Percentiles rank a stretch among this genome's conserved stretches.
Evolutionary conservation across 208 protist species (phyloP).

Genomic region (Acanthamoeba rhysodes): DNA sequence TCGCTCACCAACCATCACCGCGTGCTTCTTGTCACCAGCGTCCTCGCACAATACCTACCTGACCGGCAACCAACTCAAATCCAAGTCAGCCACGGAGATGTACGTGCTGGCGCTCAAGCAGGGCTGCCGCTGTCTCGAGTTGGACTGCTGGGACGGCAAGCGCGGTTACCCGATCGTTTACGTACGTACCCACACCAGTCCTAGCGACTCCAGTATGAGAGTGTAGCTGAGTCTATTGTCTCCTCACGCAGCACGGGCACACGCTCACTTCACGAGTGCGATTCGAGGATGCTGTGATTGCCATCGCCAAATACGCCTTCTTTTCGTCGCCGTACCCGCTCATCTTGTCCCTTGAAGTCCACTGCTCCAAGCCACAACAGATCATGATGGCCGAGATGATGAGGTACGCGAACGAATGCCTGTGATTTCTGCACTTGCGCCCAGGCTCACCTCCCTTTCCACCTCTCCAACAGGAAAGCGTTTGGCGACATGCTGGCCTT

Average conservation of each 20-base stretch:
- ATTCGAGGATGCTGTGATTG: constrained; percentile 87
- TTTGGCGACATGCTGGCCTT: constrained; percentile 55
- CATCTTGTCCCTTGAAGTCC: constrained; percentile 91
- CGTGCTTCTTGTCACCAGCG: constrained; percentile 86
- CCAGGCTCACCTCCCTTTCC: background rate
- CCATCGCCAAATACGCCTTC: constrained; percentile 90
- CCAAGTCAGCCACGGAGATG: constrained; percentile 86
- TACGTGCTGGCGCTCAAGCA: constrained; percentile 84
- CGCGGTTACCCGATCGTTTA: constrained; percentile 91
- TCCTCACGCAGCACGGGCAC: constrained; percentile 87
- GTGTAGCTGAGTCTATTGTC: background rate
- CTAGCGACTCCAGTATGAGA: background rate
- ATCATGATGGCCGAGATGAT: constrained; percentile 87
- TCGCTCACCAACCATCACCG: constrained; percentile 93
- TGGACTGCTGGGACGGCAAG: constrained; percentile 93
- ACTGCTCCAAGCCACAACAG: constrained; percentile 90
- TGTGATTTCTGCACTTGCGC: background rate
- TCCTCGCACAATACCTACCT: constrained; percentile 98
- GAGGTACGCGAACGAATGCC: constrained; percentile 83
- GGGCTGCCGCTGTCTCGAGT: constrained; percentile 89
- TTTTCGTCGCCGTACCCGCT: constrained; percentile 88
- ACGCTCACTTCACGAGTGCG: constrained; percentile 91
- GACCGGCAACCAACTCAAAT: constrained; percentile 94
- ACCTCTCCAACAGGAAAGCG: background rate
- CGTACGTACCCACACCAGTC: background rate